Evolutionary conservation across 2,329 filamentous ascomycete species (phyloP).

Genomic region (Diplodia seriata): DNA sequence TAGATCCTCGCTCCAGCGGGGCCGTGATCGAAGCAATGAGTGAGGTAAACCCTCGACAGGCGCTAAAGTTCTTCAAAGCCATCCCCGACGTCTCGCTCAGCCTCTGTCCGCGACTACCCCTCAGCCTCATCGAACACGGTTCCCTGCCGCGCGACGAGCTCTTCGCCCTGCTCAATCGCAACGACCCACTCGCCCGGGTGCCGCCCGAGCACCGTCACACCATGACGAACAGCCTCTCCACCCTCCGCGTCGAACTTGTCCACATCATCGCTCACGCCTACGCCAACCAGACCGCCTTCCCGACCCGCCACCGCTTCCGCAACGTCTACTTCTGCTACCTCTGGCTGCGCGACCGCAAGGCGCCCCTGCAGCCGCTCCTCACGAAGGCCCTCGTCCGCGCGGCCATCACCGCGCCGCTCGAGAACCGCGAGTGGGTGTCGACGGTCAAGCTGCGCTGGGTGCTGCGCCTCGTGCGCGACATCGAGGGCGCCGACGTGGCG

Average conservation of each 20-base stretch:
- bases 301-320: conserved; percentile 25
- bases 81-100: conserved; percentile 12
- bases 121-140: conserved; percentile 27
- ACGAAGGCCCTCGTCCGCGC: conserved; percentile 31
- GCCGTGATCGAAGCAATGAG: conserved; percentile 8
- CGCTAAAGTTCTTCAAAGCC: conserved; percentile 18
- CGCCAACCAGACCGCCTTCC: background rate
- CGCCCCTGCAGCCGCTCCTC: conserved; percentile 18
- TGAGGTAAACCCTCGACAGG: background rate
- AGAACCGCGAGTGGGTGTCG: conserved; percentile 27
- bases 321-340: conserved; percentile 31
- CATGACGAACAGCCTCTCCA: background rate
- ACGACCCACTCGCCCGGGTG: background rate
- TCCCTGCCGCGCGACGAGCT: conserved; percentile 25
- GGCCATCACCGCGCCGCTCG: conserved; percentile 16
- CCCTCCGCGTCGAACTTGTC: conserved; percentile 22
- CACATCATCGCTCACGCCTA: conserved; percentile 26
- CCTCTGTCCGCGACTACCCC: conserved; percentile 18
- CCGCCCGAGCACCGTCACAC: background rate
- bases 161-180: conserved; percentile 11
- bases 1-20: conserved; percentile 1
- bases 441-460: conserved; percentile 16
- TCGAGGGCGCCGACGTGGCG: conserved; percentile 17
- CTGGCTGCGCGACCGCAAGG: conserved; percentile 12
- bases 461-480: conserved; percentile 8